Evolutionary conservation across 83 land plant species (phyloP).

Genomic region (Diphasiastrum complanatum): DNA sequence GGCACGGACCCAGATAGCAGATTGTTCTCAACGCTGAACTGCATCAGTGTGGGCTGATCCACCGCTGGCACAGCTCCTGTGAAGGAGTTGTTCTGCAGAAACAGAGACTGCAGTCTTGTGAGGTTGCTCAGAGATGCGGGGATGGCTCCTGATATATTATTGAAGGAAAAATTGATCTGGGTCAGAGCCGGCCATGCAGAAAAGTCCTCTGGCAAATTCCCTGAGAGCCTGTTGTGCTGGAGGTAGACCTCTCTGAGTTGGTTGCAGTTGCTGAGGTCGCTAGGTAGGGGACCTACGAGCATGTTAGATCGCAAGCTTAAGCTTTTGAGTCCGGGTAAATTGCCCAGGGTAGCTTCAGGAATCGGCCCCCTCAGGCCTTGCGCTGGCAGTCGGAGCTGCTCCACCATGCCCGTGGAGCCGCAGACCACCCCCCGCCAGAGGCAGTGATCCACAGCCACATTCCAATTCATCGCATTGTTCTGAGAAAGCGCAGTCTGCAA

Average conservation of each 20-base stretch:
- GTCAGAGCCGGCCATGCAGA: not conserved
- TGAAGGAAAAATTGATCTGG: not conserved
- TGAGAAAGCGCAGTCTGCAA: too few species aligned
- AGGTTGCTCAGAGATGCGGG: slow-evolving; percentile 3
- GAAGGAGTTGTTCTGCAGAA: slow-evolving; percentile 10
- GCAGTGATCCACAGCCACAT: not conserved
- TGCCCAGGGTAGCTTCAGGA: not conserved
- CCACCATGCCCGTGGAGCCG: not conserved
- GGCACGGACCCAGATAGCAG: not conserved
- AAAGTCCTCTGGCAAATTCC: slow-evolving; percentile 5
- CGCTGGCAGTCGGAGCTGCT: slow-evolving; percentile 5
- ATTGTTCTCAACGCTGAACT: not conserved
- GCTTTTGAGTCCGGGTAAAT: not conserved
- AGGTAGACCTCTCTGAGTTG: not conserved
- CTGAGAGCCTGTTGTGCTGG: slow-evolving; percentile 9
- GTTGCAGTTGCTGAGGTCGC: not conserved
- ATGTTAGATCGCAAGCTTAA: slow-evolving; percentile 1
- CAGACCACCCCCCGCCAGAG: slow-evolving; percentile 1
- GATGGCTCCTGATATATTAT: not conserved
- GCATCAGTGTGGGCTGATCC: not conserved
- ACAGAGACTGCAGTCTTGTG: not conserved
- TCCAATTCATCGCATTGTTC: too few species aligned
- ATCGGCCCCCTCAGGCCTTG: not conserved
- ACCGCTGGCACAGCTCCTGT: not conserved
- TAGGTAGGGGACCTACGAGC: slow-evolving; percentile 7